Base-by-base conservation (phyloP, 2,329 filamentous ascomycete genomes). In the Clarireedia homoeocarpa region DNA sequence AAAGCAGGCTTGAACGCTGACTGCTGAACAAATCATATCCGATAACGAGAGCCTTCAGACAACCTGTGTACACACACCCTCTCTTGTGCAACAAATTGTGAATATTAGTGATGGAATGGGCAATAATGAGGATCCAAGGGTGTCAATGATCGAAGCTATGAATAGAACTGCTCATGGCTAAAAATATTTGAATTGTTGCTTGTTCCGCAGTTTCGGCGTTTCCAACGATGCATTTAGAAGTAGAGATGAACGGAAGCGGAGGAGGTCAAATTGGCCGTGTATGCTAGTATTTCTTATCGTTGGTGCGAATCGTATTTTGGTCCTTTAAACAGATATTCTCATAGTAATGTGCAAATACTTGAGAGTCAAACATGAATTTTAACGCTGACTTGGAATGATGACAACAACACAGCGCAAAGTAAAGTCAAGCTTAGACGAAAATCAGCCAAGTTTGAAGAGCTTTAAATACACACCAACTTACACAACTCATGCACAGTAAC, bases 1-100 rank as follows among this genome's bases (percentile, higher is more conserved):
- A 95, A 94, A 80, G 88, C 87, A 40, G 75, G 75, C 59, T 75
- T 83, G 66, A 81, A 85, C 68, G 80, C 79, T 66, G 71, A 65
- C 59, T 91, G 87, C 75, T 83, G 83, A 76, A 59, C 46, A 45
- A 36, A 42, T 46, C 51, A 47, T 26, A 34, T 40, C 53, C 39
- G 51, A 58, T 54, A 59, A 61, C 61, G 64, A 65, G 65, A 61
- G 60, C 55, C 62, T 53, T 58, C 40, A 52, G 64, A 63, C 62
- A 68, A 67, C 51, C 53, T 55, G 51, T 59, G 61, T 48, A 63
- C 58, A 59, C 60, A 65, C 46, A 44, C 58, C 56, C 52, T 61
- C 59, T 64, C 65, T 59, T 61, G 57, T 58, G 49, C 58, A 48
- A 61, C 45, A 57, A 54, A 48, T 55, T 66, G 62, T 65, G 63